These are phyloP conservation scores for Cercospora zeina DNA, from an alignment of 2,329 filamentous ascomycete species.

Conservation along the genomic window DNA sequence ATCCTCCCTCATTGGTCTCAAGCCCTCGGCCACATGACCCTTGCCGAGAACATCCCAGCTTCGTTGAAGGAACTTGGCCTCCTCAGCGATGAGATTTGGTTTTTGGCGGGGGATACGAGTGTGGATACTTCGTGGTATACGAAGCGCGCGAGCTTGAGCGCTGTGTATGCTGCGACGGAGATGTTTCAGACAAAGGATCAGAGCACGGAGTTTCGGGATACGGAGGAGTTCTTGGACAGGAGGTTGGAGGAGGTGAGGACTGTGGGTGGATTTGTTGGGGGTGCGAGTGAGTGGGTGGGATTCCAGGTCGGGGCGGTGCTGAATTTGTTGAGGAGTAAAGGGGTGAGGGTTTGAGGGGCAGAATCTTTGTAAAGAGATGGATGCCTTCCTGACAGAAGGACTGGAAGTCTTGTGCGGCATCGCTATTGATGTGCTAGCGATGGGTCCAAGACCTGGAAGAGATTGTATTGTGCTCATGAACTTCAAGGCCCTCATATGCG, in stretches of 20 bases:
- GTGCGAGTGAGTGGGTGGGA: constrained; percentile 73
- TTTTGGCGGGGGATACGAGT: constrained; percentile 74
- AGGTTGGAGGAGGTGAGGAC: constrained; percentile 69
- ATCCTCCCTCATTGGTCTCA: constrained; percentile 83
- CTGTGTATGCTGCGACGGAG: constrained; percentile 72
- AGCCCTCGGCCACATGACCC: constrained; percentile 87
- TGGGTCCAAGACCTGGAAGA: too few relatives aligned
- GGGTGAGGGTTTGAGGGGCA: constrained; percentile 67
- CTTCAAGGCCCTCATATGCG: too few relatives aligned
- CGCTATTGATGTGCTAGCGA: neutral
- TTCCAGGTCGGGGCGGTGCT: constrained; percentile 76
- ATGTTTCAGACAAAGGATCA: constrained; percentile 91
- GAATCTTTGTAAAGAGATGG: neutral
- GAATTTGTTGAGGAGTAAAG: constrained; percentile 85
- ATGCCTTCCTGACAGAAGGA: neutral
- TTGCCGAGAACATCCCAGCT: constrained; percentile 72
- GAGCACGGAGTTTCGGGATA: constrained; percentile 71
- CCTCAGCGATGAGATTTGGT: constrained; percentile 90
- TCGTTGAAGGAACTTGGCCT: constrained; percentile 76
- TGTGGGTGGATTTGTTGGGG: constrained; percentile 62
- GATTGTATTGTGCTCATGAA: too few relatives aligned
- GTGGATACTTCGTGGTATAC: constrained; percentile 90
- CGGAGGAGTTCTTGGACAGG: constrained; percentile 74
- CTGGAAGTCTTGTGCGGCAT: neutral
- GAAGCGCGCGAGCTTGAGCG: constrained; percentile 62